Percentiles rank a stretch among this genome's conserved stretches.
Evolutionary conservation across 1,284 basidiomycete genomes (phyloP).

Genomic region (Phylloboletellus chloephorus): DNA sequence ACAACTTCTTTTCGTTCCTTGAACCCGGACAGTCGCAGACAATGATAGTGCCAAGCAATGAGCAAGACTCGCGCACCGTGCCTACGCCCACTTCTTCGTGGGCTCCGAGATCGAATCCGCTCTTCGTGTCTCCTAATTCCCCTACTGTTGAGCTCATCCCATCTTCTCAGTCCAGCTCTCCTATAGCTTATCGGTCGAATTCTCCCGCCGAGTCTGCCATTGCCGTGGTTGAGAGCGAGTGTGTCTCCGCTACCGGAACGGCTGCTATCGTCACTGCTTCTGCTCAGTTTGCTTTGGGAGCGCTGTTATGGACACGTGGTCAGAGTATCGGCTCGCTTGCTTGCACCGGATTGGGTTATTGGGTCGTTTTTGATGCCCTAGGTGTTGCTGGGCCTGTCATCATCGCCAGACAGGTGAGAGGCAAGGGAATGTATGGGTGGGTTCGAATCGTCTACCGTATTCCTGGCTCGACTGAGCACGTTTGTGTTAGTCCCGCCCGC

Average conservation of each 20-base stretch:
- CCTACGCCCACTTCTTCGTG: slow-evolving; percentile 25
- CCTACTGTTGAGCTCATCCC: slow-evolving; percentile 9
- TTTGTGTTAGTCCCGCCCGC: slow-evolving; percentile 54
- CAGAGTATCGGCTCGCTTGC: slow-evolving; percentile 85
- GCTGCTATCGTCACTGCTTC: slow-evolving; percentile 29
- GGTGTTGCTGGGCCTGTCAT: slow-evolving; percentile 55
- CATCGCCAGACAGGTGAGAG: slow-evolving; percentile 26
- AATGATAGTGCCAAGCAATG: slow-evolving; percentile 4
- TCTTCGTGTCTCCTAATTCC: slow-evolving; percentile 2
- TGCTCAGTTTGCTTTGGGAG: slow-evolving; percentile 57
- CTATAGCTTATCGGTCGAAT: slow-evolving; percentile 12
- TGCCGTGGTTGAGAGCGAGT: neutral
- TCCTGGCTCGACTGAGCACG: neutral
- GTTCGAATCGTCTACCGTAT: slow-evolving; percentile 2
- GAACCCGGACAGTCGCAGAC: slow-evolving; percentile 45
- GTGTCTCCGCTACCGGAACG: slow-evolving; percentile 17
- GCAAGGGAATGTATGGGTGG: slow-evolving; percentile 27
- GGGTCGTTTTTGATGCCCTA: slow-evolving; percentile 92
- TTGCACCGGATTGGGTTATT: slow-evolving; percentile 89
- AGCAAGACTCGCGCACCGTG: slow-evolving; percentile 15
- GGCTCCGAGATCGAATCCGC: slow-evolving; percentile 16
- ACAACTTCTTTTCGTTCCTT: slow-evolving; percentile 89
- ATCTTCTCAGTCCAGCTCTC: slow-evolving; percentile 25
- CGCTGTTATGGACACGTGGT: slow-evolving; percentile 84
- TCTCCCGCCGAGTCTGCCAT: slow-evolving; percentile 5